Evolutionary conservation across 2,329 filamentous ascomycete species (phyloP).

Genomic region (Penicillium sp.): DNA sequence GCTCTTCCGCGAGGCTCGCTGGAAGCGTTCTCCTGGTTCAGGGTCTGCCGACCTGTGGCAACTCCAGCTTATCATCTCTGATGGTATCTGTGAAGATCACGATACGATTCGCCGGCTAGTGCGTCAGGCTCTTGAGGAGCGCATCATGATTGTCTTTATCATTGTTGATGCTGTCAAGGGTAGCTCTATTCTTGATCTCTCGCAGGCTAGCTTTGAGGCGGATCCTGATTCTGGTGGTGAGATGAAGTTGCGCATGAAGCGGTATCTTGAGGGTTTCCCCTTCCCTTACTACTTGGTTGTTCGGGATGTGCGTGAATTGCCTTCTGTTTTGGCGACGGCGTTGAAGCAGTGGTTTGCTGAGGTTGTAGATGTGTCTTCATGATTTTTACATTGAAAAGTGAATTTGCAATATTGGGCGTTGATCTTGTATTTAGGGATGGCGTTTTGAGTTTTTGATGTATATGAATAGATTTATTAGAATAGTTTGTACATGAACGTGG

Average conservation of each 20-base stretch:
- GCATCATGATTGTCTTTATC: constrained; percentile 98
- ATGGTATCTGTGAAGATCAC: constrained; percentile 91
- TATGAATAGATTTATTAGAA: constrained; percentile 20
- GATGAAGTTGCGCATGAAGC: constrained; percentile 74
- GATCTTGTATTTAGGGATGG: constrained; percentile 20
- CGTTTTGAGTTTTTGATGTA: constrained; percentile 19
- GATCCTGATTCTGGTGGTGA: constrained; percentile 63
- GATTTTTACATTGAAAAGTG: constrained; percentile 21
- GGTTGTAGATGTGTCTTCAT: constrained; percentile 56
- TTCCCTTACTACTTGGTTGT: constrained; percentile 98
- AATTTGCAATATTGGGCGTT: constrained; percentile 27
- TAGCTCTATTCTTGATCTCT: constrained; percentile 76
- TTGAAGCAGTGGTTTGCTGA: constrained; percentile 94
- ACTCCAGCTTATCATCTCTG: constrained; percentile 86
- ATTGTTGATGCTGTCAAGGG: constrained; percentile 74
- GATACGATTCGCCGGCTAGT: constrained; percentile 80
- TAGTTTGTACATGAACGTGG: constrained; percentile 11
- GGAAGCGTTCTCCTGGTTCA: constrained; percentile 56
- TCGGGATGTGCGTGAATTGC: constrained; percentile 86
- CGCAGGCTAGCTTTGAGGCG: constrained; percentile 79
- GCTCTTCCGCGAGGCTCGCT: constrained; percentile 76
- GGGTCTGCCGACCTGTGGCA: constrained; percentile 85
- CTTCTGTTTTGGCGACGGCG: constrained; percentile 81
- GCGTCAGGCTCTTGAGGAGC: constrained; percentile 84
- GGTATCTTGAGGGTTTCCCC: constrained; percentile 93